phyloP scores from a whole-genome alignment of 306 rosid species.

The Cicer bijugum region DNA sequence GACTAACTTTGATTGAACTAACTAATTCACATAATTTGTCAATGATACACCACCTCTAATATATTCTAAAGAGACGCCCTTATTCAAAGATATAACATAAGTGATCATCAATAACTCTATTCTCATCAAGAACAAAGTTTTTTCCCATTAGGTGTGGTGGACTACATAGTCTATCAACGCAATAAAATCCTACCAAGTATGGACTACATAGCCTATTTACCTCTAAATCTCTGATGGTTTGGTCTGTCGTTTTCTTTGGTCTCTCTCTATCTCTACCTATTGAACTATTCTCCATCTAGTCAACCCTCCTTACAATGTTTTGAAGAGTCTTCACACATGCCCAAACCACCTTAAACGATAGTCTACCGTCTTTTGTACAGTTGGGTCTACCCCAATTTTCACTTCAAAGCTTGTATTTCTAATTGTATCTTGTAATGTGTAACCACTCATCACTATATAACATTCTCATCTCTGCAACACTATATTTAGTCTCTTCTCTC shows the following conservation, averaged over 20 bases:
- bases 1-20: conserved; percentile 26
- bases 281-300: background rate
- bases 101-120: conserved; percentile 14
- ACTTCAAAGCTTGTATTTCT: conserved; percentile 5
- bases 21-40: conserved; percentile 27
- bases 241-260: conserved; percentile 8
- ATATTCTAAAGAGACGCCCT: conserved; percentile 24
- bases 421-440: background rate
- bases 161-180: background rate
- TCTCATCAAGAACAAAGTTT: background rate
- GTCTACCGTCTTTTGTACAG: background rate
- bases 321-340: background rate
- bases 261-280: conserved; percentile 4
- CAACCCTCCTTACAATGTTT: conserved; percentile 13
- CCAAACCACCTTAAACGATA: background rate
- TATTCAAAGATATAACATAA: conserved; percentile 23
- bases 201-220: background rate
- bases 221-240: background rate
- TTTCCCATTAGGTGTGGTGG: background rate
- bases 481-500: background rate
- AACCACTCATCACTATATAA: background rate
- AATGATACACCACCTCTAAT: conserved; percentile 6
- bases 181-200: background rate
- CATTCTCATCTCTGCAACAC: background rate
- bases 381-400: conserved; percentile 10